A percentile compares a stretch with the other conserved stretches of the same genome.
phyloP scores from a whole-genome alignment of 768 basidiomycete species.

The Serendipita vermifera region DNA sequence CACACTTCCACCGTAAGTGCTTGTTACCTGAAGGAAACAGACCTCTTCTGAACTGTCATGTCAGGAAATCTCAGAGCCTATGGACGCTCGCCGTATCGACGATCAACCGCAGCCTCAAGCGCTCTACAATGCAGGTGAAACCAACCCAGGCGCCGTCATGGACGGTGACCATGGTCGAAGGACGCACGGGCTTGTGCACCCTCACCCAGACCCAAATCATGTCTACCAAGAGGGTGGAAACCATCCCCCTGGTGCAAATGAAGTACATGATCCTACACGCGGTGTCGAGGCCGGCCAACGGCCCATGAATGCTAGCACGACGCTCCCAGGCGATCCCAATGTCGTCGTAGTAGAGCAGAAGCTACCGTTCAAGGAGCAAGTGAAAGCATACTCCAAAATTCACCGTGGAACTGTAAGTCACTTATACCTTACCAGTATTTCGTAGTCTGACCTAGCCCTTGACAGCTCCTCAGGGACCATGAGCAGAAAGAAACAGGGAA shows the following conservation, averaged over 20 bases:
- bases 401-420: slow-evolving; percentile 4
- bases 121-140: neutral
- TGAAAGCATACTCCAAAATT: neutral
- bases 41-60: neutral
- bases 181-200: neutral
- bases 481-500: neutral
- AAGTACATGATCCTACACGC: neutral
- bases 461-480: neutral
- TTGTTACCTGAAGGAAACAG: neutral
- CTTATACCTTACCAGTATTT: neutral
- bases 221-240: neutral
- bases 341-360: neutral
- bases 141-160: neutral
- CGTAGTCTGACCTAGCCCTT: too few relatives aligned
- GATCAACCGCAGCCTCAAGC: neutral
- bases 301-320: neutral
- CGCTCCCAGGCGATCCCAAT: neutral
- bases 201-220: neutral
- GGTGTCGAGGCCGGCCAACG: neutral
- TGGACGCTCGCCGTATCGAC: neutral
- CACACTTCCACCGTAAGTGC: neutral
- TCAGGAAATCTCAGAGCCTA: slow-evolving; percentile 4
- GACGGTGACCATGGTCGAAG: neutral
- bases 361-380: slow-evolving; percentile 6
- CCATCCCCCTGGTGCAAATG: neutral